Base-by-base conservation (phyloP, 2,329 filamentous ascomycete genomes). In the Dothiorella sarmentorum region DNA sequence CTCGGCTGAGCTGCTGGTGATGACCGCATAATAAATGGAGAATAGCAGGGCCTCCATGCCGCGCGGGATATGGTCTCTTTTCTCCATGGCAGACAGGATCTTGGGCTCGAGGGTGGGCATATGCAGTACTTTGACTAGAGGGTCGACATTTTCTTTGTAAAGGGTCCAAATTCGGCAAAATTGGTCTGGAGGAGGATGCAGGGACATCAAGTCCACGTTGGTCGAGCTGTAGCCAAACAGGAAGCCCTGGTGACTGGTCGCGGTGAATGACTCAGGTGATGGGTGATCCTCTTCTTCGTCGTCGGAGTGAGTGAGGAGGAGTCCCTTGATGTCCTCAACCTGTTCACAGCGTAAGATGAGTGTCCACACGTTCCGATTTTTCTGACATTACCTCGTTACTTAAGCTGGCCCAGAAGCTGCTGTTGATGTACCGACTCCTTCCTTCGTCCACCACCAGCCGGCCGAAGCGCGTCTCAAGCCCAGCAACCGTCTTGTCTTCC, bases 131-230 rank as follows among this genome's bases (percentile, higher is more conserved):
- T 90, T 91, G 65, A 88, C 78, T 9, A 91, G 71, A 0, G 88
- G 86, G 65, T 91, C 87, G 7, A 91, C 87, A 55, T 89, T 90
- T 63, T 90, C 85, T 62, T 86, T 82, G 71, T 84, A 91, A 10
- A 85, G 78, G 51, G 85, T 80, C 88, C 88, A 91, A 58, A 90
- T 83, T 49, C 83, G 82, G 0, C 79, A 80, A 49, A 88, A 85
- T 62, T 87, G 85, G 1, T 84, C 83, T 0, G 85, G 81, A 0
- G 85, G 67, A 1, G 88, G 88, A 64, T 90, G 88, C 13, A 88
- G 75, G 40, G 79, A 76, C 17, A 80, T 74, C 63, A 91, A 75
- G 64, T 91, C 83, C 24, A 90, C 85, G 62, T 83, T 84, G n/a
- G 82, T 80, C 1, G 88, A 90, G 61, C 82, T 85, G 69, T 89